Conservation (phyloP, 116 monocot species). For the Posidonia oceanica region DNA sequence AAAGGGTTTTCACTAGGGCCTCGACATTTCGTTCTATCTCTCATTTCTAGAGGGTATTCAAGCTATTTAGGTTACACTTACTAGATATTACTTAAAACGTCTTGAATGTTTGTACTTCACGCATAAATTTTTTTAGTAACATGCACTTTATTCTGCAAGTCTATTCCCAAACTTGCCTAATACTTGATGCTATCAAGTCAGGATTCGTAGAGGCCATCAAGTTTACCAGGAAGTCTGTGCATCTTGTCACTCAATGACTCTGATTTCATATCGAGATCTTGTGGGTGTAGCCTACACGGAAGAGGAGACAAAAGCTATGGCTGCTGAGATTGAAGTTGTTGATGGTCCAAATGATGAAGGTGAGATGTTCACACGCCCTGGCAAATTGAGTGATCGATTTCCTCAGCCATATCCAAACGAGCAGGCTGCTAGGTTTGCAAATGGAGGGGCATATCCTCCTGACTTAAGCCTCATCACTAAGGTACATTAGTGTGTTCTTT, state of each 20-base stretch:
- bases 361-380: slow-evolving; percentile 93
- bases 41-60: no score
- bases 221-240: slow-evolving; percentile 24
- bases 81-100: not conserved
- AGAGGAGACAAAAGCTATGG: no score
- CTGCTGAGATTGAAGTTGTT: slow-evolving; percentile 49
- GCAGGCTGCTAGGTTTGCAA: slow-evolving; percentile 91
- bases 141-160: not conserved
- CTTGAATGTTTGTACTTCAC: not conserved
- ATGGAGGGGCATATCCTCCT: slow-evolving; percentile 97
- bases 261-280: slow-evolving; percentile 16
- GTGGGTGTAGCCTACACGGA: no score
- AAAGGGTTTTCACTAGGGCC: no score
- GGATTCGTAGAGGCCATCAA: slow-evolving; percentile 74
- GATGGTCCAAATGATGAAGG: slow-evolving; percentile 98
- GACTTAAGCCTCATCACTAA: slow-evolving; percentile 88
- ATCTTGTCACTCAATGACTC: slow-evolving; percentile 90
- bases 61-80: not conserved
- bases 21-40: no score
- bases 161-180: not conserved
- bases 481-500: slow-evolving; percentile 18
- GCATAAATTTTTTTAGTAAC: not conserved
- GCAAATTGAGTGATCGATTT: slow-evolving; percentile 89
- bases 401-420: slow-evolving; percentile 88
- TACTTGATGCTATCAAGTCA: slow-evolving; percentile 9